Percentiles rank a stretch among this genome's conserved stretches.
Evolutionary conservation across 2,329 filamentous ascomycete genomes (phyloP).

Genomic region (Colletotrichum lupini): DNA sequence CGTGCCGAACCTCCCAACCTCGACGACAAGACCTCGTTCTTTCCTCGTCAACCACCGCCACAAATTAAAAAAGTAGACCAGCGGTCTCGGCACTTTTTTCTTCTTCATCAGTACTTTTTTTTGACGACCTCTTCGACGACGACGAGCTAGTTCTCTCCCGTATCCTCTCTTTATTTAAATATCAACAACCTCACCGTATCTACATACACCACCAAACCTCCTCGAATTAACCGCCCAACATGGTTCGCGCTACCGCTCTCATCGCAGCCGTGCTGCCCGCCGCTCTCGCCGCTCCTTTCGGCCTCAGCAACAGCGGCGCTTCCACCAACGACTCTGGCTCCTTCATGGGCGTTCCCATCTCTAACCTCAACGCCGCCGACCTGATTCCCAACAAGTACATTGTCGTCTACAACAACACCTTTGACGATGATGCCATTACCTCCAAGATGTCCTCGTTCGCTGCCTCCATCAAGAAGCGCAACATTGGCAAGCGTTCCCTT

Average conservation of each 20-base stretch:
- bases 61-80: constrained; percentile 16
- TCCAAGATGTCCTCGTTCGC: constrained; percentile 61
- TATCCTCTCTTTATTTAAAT: constrained; percentile 23
- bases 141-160: constrained; percentile 36
- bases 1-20: constrained; percentile 5
- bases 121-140: constrained; percentile 22
- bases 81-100: constrained; percentile 32
- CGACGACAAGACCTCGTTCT: constrained; percentile 22
- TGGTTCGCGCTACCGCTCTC: constrained; percentile 39
- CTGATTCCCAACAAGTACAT: constrained; percentile 70
- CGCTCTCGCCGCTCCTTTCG: constrained; percentile 40
- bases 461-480: constrained; percentile 65
- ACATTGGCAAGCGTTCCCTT: constrained; percentile 62
- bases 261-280: constrained; percentile 39
- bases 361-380: constrained; percentile 59
- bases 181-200: constrained; percentile 13
- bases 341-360: constrained; percentile 57
- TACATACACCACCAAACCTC: background rate
- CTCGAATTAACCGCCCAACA: constrained; percentile 29
- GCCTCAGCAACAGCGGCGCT: constrained; percentile 23
- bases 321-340: constrained; percentile 39
- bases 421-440: constrained; percentile 58
- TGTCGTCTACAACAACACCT: constrained; percentile 71
- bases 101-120: constrained; percentile 13
- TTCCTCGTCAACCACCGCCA: constrained; percentile 12